Evolutionary conservation across 1,139 yeast genomes (phyloP).

Genomic region (Zygoascus hellenicus): DNA sequence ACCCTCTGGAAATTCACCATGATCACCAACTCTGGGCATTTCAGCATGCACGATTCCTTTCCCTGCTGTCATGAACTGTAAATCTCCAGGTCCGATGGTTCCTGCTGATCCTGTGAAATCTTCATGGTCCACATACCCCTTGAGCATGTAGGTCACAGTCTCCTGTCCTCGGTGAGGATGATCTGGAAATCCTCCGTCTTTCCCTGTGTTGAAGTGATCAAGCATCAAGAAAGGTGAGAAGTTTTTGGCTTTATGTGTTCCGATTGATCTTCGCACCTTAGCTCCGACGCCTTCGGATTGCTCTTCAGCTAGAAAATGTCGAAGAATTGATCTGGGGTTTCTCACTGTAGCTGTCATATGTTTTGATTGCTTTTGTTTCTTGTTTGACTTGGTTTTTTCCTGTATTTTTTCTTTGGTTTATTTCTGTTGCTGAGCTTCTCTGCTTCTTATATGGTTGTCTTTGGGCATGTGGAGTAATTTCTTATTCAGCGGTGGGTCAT

Average conservation of each 20-base stretch:
- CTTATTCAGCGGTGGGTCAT: no score
- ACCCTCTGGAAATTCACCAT: constrained; percentile 49
- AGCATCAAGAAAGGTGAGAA: constrained; percentile 81
- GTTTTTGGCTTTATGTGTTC: constrained; percentile 58
- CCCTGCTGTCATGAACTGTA: constrained; percentile 96
- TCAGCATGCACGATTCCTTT: constrained; percentile 82
- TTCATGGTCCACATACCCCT: constrained; percentile 83
- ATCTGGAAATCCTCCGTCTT: constrained; percentile 70
- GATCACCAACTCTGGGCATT: constrained; percentile 65
- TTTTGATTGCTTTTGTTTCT: no score
- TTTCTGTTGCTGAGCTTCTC: no score
- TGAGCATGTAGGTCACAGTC: constrained; percentile 68
- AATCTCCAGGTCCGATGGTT: constrained; percentile 72
- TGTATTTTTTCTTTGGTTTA: no score
- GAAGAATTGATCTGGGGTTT: constrained; percentile 45
- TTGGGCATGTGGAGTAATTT: no score
- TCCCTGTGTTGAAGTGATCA: constrained; percentile 40
- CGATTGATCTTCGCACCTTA: constrained; percentile 73
- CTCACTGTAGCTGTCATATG: no score
- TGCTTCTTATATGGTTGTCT: no score
- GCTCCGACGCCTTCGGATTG: constrained; percentile 90
- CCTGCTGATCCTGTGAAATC: constrained; percentile 86
- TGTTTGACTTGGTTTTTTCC: no score
- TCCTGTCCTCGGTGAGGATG: constrained; percentile 94
- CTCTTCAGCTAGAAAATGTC: constrained; percentile 59